These are phyloP conservation scores for Linnemannia hyalina DNA, from an alignment of 192 early-diverging fungal species.

Conservation along the genomic window DNA sequence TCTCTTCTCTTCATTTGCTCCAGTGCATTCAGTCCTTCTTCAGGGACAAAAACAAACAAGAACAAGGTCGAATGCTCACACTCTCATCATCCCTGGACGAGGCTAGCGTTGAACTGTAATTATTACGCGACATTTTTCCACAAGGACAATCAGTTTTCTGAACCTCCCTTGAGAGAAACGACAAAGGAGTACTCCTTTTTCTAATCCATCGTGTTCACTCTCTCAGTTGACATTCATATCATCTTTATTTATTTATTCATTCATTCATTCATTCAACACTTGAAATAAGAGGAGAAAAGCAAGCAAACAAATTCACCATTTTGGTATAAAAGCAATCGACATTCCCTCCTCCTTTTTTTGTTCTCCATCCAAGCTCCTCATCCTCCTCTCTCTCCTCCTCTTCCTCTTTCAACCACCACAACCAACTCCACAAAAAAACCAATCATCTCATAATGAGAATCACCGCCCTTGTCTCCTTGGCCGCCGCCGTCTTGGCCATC, in stretches of 20 bases:
- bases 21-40: too few species aligned
- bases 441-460: slow-evolving; percentile 16
- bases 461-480: slow-evolving; percentile 33
- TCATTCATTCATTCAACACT: not conserved
- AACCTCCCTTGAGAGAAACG: not conserved
- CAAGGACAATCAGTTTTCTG: not conserved
- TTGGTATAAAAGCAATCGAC: slow-evolving; percentile 12
- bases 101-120: not conserved
- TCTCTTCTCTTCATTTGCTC: too few species aligned
- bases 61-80: too few species aligned
- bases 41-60: too few species aligned
- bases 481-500: slow-evolving; percentile 28
- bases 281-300: not conserved
- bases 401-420: not conserved
- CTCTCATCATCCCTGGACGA: not conserved
- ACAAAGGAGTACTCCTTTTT: not conserved
- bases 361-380: not conserved
- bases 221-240: not conserved
- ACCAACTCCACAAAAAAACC: not conserved
- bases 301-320: not conserved
- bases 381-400: not conserved
- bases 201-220: not conserved
- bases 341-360: not conserved
- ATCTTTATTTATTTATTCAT: not conserved
- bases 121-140: not conserved